Evolutionary conservation across 2,329 filamentous ascomycete genomes (phyloP).

Genomic region (Phialocephala sp.): DNA sequence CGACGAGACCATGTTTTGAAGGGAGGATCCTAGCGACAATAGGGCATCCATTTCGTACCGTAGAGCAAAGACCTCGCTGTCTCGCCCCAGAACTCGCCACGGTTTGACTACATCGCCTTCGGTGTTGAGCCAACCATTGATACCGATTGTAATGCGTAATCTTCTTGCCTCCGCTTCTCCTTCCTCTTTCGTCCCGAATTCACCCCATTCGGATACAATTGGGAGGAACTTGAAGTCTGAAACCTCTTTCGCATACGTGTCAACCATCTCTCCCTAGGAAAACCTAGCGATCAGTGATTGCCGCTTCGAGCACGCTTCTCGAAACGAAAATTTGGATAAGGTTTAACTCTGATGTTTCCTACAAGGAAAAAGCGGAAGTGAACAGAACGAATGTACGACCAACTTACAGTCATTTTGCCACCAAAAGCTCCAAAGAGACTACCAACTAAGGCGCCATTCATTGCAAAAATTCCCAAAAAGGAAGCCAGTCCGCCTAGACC

Average conservation of each 20-base stretch:
- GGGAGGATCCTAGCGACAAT: constrained; percentile 74
- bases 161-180: constrained; percentile 51
- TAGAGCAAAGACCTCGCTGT: constrained; percentile 82
- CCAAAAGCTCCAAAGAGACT: constrained; percentile 90
- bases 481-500: constrained; percentile 85
- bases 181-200: constrained; percentile 34
- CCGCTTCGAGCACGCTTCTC: neutral
- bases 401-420: constrained; percentile 67
- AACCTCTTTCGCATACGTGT: constrained; percentile 85
- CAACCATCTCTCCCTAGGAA: constrained; percentile 71
- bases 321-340: neutral
- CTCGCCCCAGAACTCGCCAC: constrained; percentile 75
- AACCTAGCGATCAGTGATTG: neutral
- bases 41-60: constrained; percentile 83
- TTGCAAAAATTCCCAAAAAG: constrained; percentile 84
- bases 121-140: constrained; percentile 83
- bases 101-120: constrained; percentile 78
- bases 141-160: constrained; percentile 81
- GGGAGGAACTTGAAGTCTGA: constrained; percentile 83
- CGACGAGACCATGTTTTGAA: constrained; percentile 68
- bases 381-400: neutral
- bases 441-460: constrained; percentile 84
- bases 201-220: constrained; percentile 54
- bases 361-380: neutral
- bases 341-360: neutral